Evolutionary conservation across 2,329 filamentous ascomycete species (phyloP).

Genomic region (Fusarium agapanthi): DNA sequence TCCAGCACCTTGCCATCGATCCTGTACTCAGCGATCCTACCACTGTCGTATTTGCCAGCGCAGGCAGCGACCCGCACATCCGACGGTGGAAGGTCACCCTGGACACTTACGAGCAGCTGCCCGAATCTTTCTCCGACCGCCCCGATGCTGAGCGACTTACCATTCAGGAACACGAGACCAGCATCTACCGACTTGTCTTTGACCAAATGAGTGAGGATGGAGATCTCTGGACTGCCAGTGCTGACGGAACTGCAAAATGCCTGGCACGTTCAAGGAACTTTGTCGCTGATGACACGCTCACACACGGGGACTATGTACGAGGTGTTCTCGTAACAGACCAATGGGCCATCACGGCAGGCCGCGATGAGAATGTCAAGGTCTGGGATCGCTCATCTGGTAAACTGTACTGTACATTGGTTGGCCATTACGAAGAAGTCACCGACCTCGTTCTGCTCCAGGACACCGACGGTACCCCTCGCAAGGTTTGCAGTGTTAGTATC

Average conservation of each 20-base stretch:
- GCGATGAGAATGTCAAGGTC: slow-evolving; percentile 90
- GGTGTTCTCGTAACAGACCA: slow-evolving; percentile 79
- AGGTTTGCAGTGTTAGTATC: slow-evolving; percentile 84
- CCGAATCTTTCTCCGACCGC: slow-evolving; percentile 54
- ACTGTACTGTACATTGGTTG: slow-evolving; percentile 76
- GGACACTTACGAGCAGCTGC: slow-evolving; percentile 62
- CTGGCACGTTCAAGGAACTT: slow-evolving; percentile 75
- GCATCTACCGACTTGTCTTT: slow-evolving; percentile 83
- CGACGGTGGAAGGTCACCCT: slow-evolving; percentile 75
- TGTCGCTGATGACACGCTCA: slow-evolving; percentile 74
- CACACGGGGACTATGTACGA: slow-evolving; percentile 90
- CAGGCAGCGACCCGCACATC: slow-evolving; percentile 82
- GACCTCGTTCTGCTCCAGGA: slow-evolving; percentile 72
- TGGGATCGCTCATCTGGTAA: slow-evolving; percentile 82
- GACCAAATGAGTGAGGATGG: slow-evolving; percentile 67
- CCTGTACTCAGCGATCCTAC: slow-evolving; percentile 63
- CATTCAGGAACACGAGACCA: slow-evolving; percentile 88
- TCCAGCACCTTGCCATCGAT: slow-evolving; percentile 83
- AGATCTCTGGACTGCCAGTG: slow-evolving; percentile 92
- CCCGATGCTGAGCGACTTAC: slow-evolving; percentile 55
- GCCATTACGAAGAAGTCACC: slow-evolving; percentile 94
- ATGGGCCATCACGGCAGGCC: slow-evolving; percentile 86
- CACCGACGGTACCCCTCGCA: slow-evolving; percentile 47
- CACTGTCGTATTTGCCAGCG: slow-evolving; percentile 73
- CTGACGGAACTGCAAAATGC: slow-evolving; percentile 87